These are phyloP conservation scores for Colletotrichum sp. DNA, from an alignment of 2,329 filamentous ascomycete species.

Conservation along the genomic window DNA sequence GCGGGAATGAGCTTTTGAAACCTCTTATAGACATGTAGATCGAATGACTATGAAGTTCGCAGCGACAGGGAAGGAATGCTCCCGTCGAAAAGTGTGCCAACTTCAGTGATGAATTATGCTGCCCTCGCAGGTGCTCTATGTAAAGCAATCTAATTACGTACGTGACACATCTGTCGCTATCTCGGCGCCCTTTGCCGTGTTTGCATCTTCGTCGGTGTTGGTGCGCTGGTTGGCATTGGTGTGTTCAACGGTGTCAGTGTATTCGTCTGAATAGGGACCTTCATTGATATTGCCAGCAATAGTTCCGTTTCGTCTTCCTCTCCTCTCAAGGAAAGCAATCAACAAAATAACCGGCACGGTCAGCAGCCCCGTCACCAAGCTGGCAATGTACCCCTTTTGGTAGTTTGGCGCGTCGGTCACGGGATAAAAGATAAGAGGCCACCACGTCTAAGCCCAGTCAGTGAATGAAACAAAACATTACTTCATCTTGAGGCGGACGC, in stretches of 20 bases:
- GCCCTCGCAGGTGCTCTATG: not conserved
- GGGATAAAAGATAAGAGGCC: conserved; percentile 44
- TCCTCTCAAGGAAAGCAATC: conserved; percentile 40
- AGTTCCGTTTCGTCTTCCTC: conserved; percentile 14
- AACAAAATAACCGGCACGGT: conserved; percentile 39
- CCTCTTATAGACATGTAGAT: not conserved
- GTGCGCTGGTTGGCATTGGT: not conserved
- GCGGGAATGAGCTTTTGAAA: not conserved
- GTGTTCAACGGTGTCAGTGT: not conserved
- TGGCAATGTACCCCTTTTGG: conserved; percentile 42
- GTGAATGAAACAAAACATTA: not conserved
- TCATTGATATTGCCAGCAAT: not conserved
- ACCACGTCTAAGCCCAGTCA: conserved; percentile 34
- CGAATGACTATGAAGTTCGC: not conserved
- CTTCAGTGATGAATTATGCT: not conserved
- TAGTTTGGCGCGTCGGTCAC: conserved; percentile 44
- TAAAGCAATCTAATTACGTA: not conserved
- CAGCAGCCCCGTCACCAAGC: conserved; percentile 39
- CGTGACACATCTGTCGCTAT: not conserved
- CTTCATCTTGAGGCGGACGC: not conserved
- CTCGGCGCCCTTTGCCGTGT: not conserved
- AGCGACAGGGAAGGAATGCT: not conserved
- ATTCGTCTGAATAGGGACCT: not conserved
- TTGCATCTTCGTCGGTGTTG: not conserved
- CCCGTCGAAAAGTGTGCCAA: not conserved